Percentiles rank a stretch among this genome's conserved stretches.
phyloP scores from a whole-genome alignment of 129 eudicot species.

The Flaveria bidentis region DNA sequence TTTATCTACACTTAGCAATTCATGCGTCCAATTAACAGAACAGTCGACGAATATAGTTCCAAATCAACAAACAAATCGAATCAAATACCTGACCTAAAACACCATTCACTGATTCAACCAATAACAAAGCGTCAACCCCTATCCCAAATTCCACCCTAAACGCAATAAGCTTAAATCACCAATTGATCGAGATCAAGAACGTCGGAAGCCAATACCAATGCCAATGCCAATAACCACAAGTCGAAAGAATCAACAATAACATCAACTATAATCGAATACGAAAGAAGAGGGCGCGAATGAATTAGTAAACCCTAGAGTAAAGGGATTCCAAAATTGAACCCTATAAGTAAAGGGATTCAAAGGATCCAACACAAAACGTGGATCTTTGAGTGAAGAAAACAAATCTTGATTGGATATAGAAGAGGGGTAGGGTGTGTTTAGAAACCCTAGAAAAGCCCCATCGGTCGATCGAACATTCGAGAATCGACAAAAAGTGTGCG shows the following conservation, averaged over 20 bases:
- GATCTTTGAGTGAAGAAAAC: constrained; percentile 25
- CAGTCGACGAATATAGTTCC: constrained; percentile 12
- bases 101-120: constrained; percentile 6
- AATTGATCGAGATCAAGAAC: constrained; percentile 25
- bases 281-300: neutral
- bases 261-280: constrained; percentile 5
- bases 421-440: constrained; percentile 5
- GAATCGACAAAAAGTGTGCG: constrained; percentile 26
- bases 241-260: constrained; percentile 2
- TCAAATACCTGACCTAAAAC: neutral
- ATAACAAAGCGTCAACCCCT: neutral
- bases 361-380: constrained; percentile 39
- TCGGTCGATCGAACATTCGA: constrained; percentile 16
- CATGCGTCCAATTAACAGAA: neutral
- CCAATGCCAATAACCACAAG: constrained; percentile 10
- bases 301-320: constrained; percentile 34
- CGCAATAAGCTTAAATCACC: neutral
- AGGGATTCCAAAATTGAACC: constrained; percentile 1
- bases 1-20: neutral
- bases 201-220: neutral
- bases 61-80: constrained; percentile 21
- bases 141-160: neutral
- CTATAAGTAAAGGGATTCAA: constrained; percentile 9
- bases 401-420: constrained; percentile 13
- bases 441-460: constrained; percentile 54